Percentiles rank a stretch among this genome's conserved stretches.
phyloP scores from a whole-genome alignment of 1,139 yeast genomes.

The Yamadazyma blattariae region DNA sequence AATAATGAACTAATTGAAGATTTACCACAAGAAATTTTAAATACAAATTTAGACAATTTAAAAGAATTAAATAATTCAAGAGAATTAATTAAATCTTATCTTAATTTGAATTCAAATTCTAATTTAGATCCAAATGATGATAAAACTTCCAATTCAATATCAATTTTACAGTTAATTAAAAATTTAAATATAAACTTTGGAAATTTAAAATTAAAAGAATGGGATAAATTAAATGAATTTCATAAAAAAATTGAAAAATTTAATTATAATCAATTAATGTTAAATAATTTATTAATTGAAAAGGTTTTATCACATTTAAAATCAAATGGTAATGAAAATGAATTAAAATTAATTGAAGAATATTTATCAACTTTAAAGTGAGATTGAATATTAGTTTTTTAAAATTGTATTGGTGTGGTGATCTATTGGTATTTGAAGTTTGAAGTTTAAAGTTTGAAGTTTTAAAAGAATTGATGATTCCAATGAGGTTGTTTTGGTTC shows the following conservation, averaged over 20 bases:
- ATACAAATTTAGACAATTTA: too few relatives aligned
- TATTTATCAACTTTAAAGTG: background rate
- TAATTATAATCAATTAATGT: background rate
- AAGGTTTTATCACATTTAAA: conserved; percentile 1
- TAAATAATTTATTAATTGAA: conserved; percentile 4
- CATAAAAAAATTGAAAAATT: background rate
- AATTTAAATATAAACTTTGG: background rate
- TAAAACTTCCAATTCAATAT: background rate
- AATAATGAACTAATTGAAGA: too few relatives aligned
- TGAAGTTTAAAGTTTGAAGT: too few relatives aligned
- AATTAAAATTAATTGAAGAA: background rate
- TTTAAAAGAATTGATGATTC: too few relatives aligned
- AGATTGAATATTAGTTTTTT: too few relatives aligned
- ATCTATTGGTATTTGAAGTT: too few relatives aligned
- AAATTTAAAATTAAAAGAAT: background rate
- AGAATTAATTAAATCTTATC: background rate
- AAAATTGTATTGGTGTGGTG: too few relatives aligned
- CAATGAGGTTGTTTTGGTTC: too few relatives aligned
- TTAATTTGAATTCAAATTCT: background rate
- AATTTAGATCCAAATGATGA: background rate
- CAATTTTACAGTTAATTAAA: conserved; percentile 1
- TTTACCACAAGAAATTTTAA: too few relatives aligned
- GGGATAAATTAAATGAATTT: background rate
- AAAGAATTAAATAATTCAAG: background rate
- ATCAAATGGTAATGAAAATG: conserved; percentile 1